These are phyloP conservation scores for Dryas alaskensis DNA, from an alignment of 306 rosid genomes.

Conservation along the genomic window DNA sequence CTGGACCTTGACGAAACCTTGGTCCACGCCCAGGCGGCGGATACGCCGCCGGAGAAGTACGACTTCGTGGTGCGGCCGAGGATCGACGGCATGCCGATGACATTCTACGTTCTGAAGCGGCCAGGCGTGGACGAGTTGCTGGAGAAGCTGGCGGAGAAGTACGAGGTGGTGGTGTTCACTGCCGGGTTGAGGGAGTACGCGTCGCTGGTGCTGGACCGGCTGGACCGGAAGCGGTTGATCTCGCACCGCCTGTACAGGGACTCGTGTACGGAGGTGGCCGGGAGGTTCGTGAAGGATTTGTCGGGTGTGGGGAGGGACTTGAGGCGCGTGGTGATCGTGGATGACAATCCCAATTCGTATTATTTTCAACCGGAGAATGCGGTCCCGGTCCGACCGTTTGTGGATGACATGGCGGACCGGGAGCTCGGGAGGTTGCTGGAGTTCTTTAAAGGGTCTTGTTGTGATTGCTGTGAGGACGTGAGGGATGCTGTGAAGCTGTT, in stretches of 20 bases:
- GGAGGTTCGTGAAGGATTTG: slow-evolving; percentile 79
- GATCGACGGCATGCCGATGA: slow-evolving; percentile 57
- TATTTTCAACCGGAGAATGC: slow-evolving; percentile 73
- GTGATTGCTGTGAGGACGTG: slow-evolving; percentile 60
- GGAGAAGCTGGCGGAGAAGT: slow-evolving; percentile 45
- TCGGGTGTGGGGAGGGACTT: slow-evolving; percentile 59
- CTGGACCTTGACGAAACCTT: slow-evolving; percentile 89
- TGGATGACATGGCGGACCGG: slow-evolving; percentile 52
- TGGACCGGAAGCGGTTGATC: slow-evolving; percentile 53
- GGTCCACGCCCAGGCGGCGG: slow-evolving; percentile 55
- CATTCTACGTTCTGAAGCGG: slow-evolving; percentile 76
- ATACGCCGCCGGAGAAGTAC: slow-evolving; percentile 50
- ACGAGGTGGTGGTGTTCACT: slow-evolving; percentile 83
- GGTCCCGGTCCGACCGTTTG: slow-evolving; percentile 55
- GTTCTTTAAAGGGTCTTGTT: slow-evolving; percentile 43
- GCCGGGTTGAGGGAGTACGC: slow-evolving; percentile 85
- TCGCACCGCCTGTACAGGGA: slow-evolving; percentile 79
- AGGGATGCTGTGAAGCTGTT: slow-evolving; percentile 67
- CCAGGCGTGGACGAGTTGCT: slow-evolving; percentile 76
- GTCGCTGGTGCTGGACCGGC: slow-evolving; percentile 63
- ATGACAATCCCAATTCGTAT: slow-evolving; percentile 81
- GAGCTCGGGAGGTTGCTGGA: slow-evolving; percentile 53
- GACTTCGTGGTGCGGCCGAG: slow-evolving; percentile 74
- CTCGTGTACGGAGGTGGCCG: slow-evolving; percentile 59
- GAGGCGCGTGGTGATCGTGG: slow-evolving; percentile 63